Base-by-base conservation (phyloP, 2,329 filamentous ascomycete species). In the Blumeriella jaapii region DNA sequence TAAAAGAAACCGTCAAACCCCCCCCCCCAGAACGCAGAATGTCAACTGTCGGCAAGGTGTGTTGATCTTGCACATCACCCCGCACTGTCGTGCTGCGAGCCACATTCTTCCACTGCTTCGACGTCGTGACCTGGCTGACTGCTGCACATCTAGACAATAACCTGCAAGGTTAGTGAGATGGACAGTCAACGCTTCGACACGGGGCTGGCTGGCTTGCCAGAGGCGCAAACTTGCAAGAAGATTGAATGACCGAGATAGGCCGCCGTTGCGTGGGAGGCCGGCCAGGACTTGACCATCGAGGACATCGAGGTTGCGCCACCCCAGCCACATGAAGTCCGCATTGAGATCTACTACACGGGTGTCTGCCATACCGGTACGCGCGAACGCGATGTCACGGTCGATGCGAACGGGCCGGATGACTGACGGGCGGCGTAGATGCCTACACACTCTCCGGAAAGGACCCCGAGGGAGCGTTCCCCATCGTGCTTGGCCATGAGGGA, bases 381-480 rank as follows among this genome's bases (percentile, higher is more conserved):
- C 16, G 6, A 22, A 13, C 1, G 3, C 10, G 8, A 34, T 8
- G 29, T 5, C 25, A 18, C 11, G 30, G 23, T 32, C 28, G 39
- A n/a, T n/a, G n/a, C n/a, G n/a, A n/a, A n/a, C n/a, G n/a, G n/a
- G n/a, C n/a, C n/a, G n/a, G n/a, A n/a, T n/a, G n/a, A n/a, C 39
- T 42, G 37, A 49, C 25, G 8, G 22, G 13, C 24, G 31, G 7
- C 31, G 41, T 47, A 81, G 85, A 93, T 70, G 85, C 91, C 55
- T 95, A 93, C 71, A 93, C 84, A 37, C 74, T 93, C 45, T 93
- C 84, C 35, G 91, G 91, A 48, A 96, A 95, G 68, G 91, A 98
- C 56, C 89, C 91, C 35, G 91, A 98, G 67, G 91, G 85, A 55
- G 85, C 81, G 43, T 93, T 93, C 68, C 85, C 85, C 52, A 77